phyloP scores from a whole-genome alignment of 1,284 basidiomycete genomes.

The Cystobasidiaceae sp. region DNA sequence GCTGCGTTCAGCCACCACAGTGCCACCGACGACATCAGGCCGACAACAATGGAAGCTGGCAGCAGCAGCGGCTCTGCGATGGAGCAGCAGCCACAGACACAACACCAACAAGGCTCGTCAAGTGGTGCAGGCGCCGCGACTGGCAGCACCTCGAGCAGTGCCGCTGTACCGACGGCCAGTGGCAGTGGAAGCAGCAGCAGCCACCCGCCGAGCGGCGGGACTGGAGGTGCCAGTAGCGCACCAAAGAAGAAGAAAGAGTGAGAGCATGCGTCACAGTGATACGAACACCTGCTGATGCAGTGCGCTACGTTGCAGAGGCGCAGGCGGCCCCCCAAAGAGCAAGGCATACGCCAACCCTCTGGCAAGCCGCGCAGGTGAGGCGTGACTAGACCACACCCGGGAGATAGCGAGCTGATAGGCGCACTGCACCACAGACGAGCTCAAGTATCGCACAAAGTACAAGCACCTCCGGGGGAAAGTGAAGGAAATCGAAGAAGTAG shows the following conservation, averaged over 20 bases:
- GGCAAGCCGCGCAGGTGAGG: slow-evolving; percentile 19
- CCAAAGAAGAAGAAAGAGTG: no score
- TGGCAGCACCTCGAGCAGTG: no score
- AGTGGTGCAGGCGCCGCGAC: background rate
- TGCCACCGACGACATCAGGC: background rate
- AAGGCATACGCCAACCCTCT: slow-evolving; percentile 19
- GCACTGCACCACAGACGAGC: slow-evolving; percentile 58
- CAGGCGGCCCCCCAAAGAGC: slow-evolving; percentile 14
- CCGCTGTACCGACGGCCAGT: no score
- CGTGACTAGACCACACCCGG: background rate
- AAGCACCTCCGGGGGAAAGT: slow-evolving; percentile 84
- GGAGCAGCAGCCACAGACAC: background rate
- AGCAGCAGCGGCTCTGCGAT: background rate
- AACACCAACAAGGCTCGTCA: background rate
- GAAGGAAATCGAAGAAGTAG: slow-evolving; percentile 73
- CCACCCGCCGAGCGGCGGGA: no score
- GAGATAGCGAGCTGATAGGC: background rate
- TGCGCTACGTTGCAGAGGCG: no score
- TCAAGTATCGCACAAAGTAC: slow-evolving; percentile 83
- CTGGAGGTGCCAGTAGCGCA: no score
- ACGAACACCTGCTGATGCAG: no score
- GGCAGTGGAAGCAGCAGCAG: no score
- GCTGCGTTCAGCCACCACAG: no score
- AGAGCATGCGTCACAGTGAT: no score
- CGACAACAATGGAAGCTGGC: slow-evolving; percentile 14